Percentiles rank a stretch among this genome's conserved stretches.
These are phyloP conservation scores for Phytophthora constricta DNA, from an alignment of 352 stramenopile genomes.

Conservation along the genomic window DNA sequence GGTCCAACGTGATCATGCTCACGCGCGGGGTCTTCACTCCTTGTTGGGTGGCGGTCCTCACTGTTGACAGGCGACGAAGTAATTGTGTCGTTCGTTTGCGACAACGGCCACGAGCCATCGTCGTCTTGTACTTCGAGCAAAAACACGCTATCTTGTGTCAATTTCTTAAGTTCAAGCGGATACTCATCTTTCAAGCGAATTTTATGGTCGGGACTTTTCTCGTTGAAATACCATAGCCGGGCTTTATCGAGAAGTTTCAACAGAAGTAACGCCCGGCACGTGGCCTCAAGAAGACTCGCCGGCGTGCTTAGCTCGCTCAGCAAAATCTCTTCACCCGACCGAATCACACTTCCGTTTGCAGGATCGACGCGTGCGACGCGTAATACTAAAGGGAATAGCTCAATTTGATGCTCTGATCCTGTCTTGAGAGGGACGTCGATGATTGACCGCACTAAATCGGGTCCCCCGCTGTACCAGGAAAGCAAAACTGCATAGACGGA, in stretches of 20 bases:
- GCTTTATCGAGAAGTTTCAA: constrained; percentile 77
- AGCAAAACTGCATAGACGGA: constrained; percentile 71
- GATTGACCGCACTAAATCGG: constrained; percentile 65
- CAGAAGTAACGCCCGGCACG: constrained; percentile 74
- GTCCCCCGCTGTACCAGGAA: constrained; percentile 82
- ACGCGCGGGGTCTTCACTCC: constrained; percentile 22
- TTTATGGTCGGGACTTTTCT: constrained; percentile 71
- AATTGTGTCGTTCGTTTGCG: constrained; percentile 57
- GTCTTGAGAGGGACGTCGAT: constrained; percentile 45
- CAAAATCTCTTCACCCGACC: constrained; percentile 83
- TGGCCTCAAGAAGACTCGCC: constrained; percentile 67
- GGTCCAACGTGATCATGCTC: constrained; percentile 34
- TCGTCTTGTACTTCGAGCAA: constrained; percentile 86
- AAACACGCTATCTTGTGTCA: constrained; percentile 82
- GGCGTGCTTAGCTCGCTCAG: constrained; percentile 71
- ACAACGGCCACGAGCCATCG: constrained; percentile 86
- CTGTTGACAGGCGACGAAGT: constrained; percentile 42
- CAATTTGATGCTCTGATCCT: constrained; percentile 53
- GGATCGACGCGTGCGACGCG: constrained; percentile 78
- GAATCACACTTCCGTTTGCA: constrained; percentile 68
- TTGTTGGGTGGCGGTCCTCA: constrained; percentile 18
- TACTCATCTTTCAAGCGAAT: constrained; percentile 59
- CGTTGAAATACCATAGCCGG: constrained; percentile 85
- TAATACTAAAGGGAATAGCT: constrained; percentile 83
- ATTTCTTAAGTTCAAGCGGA: constrained; percentile 54